phyloP scores from a whole-genome alignment of 2,329 filamentous ascomycete genomes.

The Camillea tinctor region DNA sequence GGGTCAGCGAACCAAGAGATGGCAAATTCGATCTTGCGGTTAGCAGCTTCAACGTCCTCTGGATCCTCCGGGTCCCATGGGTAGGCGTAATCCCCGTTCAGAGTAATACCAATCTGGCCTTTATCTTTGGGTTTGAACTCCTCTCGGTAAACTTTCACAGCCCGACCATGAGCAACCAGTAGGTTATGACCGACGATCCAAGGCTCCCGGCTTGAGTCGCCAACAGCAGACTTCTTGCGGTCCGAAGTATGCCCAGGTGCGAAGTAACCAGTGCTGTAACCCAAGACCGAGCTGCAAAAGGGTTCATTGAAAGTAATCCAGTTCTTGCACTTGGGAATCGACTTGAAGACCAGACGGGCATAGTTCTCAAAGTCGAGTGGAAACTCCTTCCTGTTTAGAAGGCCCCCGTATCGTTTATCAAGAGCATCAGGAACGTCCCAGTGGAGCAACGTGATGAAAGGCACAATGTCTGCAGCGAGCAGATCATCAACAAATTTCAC shows the following conservation, averaged over 20 bases:
- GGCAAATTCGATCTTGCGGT: conserved; percentile 82
- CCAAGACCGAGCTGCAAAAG: conserved; percentile 79
- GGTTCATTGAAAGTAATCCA: conserved; percentile 94
- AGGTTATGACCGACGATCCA: conserved; percentile 83
- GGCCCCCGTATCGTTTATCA: conserved; percentile 77
- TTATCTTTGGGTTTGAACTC: conserved; percentile 73
- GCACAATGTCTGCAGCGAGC: conserved; percentile 71
- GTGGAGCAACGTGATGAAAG: conserved; percentile 81
- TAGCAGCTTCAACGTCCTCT: conserved; percentile 69
- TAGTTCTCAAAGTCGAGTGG: conserved; percentile 78
- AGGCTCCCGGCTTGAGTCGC: conserved; percentile 73
- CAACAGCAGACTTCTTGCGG: conserved; percentile 65
- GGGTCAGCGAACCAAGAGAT: conserved; percentile 89
- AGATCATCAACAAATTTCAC: conserved; percentile 76
- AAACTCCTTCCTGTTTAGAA: conserved; percentile 80
- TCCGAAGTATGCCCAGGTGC: conserved; percentile 82
- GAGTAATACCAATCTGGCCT: conserved; percentile 81
- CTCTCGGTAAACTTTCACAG: conserved; percentile 78
- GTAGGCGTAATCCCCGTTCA: conserved; percentile 81
- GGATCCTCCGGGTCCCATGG: conserved; percentile 80
- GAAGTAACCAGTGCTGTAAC: conserved; percentile 74
- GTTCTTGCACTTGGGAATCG: conserved; percentile 74
- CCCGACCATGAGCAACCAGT: conserved; percentile 74
- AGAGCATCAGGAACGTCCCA: conserved; percentile 83
- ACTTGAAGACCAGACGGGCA: conserved; percentile 71